These are phyloP conservation scores for Trichoderma reesei DNA, from an alignment of 495 filamentous ascomycete genomes.

Conservation along the genomic window DNA sequence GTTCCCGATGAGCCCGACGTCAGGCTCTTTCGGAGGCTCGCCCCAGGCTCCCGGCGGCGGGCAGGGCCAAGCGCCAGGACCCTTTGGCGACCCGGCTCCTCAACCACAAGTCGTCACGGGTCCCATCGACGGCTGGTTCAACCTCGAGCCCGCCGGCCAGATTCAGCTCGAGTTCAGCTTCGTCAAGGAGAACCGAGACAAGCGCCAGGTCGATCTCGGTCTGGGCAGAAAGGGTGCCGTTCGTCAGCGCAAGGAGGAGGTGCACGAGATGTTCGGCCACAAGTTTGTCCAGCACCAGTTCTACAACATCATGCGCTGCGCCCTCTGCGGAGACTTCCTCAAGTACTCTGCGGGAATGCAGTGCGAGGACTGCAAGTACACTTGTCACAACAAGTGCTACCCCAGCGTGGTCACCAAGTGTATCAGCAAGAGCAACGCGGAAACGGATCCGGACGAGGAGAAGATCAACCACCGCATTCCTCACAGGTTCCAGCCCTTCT, in stretches of 20 bases:
- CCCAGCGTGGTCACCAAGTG: constrained; percentile 97
- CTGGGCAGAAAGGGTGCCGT: constrained; percentile 93
- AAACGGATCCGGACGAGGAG: constrained; percentile 95
- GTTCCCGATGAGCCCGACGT: constrained; percentile 43
- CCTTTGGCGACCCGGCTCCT: constrained; percentile 17
- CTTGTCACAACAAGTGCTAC: constrained; percentile 96
- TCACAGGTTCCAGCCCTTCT: constrained; percentile 88
- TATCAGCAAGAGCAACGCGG: constrained; percentile 98
- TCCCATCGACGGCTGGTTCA: constrained; percentile 92
- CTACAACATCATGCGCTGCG: constrained; percentile 99
- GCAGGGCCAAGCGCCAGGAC: constrained; percentile 12
- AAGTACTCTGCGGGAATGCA: constrained; percentile 99
- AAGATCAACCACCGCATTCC: constrained; percentile 99
- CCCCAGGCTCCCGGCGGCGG: constrained; percentile 23
- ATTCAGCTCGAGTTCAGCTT: constrained; percentile 71
- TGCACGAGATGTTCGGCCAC: constrained; percentile 97
- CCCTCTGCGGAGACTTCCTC: constrained; percentile 93
- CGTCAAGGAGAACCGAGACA: constrained; percentile 49
- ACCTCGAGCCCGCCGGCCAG: constrained; percentile 84
- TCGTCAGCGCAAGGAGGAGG: constrained; percentile 90
- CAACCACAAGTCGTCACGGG: constrained; percentile 43
- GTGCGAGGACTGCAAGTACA: constrained; percentile 99
- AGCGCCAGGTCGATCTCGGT: constrained; percentile 69
- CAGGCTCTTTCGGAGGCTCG: constrained; percentile 33
- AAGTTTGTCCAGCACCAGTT: constrained; percentile 97